Evolutionary conservation across 2,329 filamentous ascomycete genomes (phyloP), one percentile per base, ranked within the genome.

Genomic region (Fusarium buharicum): DNA sequence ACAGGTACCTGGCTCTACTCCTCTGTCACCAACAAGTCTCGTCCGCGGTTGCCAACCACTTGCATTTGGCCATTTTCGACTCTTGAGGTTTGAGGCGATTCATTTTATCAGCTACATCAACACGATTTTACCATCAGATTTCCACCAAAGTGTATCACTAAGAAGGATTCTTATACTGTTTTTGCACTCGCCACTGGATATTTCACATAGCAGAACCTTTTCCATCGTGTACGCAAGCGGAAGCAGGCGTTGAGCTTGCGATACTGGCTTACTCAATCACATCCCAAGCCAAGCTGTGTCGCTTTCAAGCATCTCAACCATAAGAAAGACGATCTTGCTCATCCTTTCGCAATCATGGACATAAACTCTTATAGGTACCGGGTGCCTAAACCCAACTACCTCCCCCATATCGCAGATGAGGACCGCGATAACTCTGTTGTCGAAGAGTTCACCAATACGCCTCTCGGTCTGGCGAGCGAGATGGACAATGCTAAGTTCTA

Each of bases 381-480:
- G 69, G 79, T 82, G 8, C 84, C 84, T 31, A 85, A 82, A 70
- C 83, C 85, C 33, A 87, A 87, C 71, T 87, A 87, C 64, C 77
- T 87, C 11, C 84, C 85, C 39, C 83, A 86, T 71, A 81, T 80
- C 59, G 69, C 78, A 28, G 80, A 83, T 52, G 75, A 78, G 48
- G 83, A 86, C 66, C 77, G 78, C 58, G 81, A 86, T 61, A 77
- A 79, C 61, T 74, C 77, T 28, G 73, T 86, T 44, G 81, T 86
- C 22, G 77, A 85, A 69, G 80, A 84, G 59, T 84, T 81, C 70
- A 56, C 55, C 45, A 75, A 77, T 62, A 73, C 77, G 30, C 82
- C 82, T 5, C 77, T 87, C 18, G 83, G 80, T 51, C 74, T 76
- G 33, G 78, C 83, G 20, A 79, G 77, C 64, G 82, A 85, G 64